Base-by-base conservation (phyloP, 805 yeast genomes). In the Groenewaldozyma salmanticensis region DNA sequence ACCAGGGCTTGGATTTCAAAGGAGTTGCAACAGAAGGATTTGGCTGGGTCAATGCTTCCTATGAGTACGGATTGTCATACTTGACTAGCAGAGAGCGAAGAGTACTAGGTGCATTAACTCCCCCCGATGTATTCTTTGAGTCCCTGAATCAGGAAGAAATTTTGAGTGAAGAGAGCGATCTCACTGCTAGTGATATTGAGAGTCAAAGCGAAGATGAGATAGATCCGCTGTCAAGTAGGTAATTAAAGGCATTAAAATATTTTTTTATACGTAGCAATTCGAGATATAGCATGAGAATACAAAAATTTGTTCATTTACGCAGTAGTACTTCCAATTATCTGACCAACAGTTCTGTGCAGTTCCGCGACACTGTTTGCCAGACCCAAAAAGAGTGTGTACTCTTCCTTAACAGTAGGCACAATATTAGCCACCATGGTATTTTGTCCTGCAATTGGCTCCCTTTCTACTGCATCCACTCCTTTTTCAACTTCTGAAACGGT, bases 11-110 rank as follows among this genome's bases (percentile, higher is more conserved):
- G 1, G 94, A 81, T 46, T 84, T 87, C 57, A 81, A 82, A 58
- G 95, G 95, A 36, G 96, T 83, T 33, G 94, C 95, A 0, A 79
- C 82, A 5, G 96, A 92, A 62, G 98, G 98, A 1, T 90, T 90
- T 61, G 98, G 97, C 1, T 90, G 98, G 98, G 96, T 90, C 39
- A 90, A 90, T 64, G 81, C 97, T 4, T 78, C 92, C 52, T 87
- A 75, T 60, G 53, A 81, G 21, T 59, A 81, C 46, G 96, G 96
- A 0, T 64, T 86, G 46, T 70, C 79, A 18, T 74, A 74, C 44
- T 64, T 83, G 60, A 77, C 76, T 47, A 67, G 69, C 38, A 78
- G 75, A 49, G 87, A 88, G 2, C 70, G 70, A 44, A 69, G 95
- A 46, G 85, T 88, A 1, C 66, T 87, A 46, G 95, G 94, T 0